Evolutionary conservation across 1,139 yeast genomes (phyloP).

Genomic region (Debaryomyces udenii): DNA sequence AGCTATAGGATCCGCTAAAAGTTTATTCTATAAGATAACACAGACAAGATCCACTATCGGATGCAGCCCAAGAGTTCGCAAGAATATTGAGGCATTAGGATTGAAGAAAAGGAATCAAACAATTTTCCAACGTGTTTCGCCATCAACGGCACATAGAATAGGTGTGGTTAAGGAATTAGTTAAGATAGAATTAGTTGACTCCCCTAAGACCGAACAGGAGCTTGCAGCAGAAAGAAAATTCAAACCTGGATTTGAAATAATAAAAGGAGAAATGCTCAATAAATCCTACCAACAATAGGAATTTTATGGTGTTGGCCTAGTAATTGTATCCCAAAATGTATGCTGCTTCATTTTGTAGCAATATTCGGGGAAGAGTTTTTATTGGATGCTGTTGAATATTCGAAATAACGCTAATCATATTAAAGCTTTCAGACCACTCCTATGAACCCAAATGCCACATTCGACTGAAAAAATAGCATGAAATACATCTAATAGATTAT

Average conservation of each 20-base stretch:
- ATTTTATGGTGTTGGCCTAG: too few species aligned
- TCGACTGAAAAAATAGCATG: too few species aligned
- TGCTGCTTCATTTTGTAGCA: too few species aligned
- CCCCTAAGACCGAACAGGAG: constrained; percentile 49
- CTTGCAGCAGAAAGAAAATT: constrained; percentile 60
- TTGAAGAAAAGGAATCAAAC: constrained; percentile 73
- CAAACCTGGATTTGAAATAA: constrained; percentile 58
- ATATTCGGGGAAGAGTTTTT: too few species aligned
- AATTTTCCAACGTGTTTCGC: constrained; percentile 72
- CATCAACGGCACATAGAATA: constrained; percentile 83
- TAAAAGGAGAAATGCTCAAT: constrained; percentile 19
- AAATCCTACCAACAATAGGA: constrained; percentile 10
- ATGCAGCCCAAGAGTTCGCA: constrained; percentile 67
- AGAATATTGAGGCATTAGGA: constrained; percentile 73
- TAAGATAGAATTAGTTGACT: constrained; percentile 74
- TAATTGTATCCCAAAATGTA: too few species aligned
- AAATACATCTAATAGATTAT: too few species aligned
- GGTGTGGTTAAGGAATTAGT: constrained; percentile 86
- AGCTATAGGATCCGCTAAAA: constrained; percentile 14
- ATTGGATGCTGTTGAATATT: too few species aligned
- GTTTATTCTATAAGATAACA: constrained; percentile 59
- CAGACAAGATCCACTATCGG: constrained; percentile 86
- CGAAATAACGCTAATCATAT: too few species aligned
- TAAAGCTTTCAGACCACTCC: too few species aligned
- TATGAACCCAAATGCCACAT: too few species aligned